Evolutionary conservation across 1,284 basidiomycete species (phyloP).

Genomic region (Microbotryum saponariae): DNA sequence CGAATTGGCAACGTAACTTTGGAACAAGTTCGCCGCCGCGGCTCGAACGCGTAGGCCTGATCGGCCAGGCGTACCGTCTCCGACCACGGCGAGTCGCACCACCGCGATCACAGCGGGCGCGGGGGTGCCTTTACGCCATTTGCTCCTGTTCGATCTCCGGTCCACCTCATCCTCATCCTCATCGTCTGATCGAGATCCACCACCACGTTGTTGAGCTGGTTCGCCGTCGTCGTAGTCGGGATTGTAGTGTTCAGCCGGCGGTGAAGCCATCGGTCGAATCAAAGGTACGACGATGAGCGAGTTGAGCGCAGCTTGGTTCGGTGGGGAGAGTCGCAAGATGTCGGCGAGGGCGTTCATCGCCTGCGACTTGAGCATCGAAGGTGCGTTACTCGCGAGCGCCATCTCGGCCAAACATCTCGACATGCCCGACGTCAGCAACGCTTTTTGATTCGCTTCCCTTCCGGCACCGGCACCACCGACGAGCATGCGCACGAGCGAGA

Average conservation of each 20-base stretch:
- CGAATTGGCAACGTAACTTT: conserved; percentile 41
- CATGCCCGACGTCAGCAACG: conserved; percentile 53
- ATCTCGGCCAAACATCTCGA: conserved; percentile 80
- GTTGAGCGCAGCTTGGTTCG: conserved; percentile 49
- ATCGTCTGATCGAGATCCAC: not conserved
- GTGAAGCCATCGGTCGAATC: conserved; percentile 36
- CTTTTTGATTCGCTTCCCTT: conserved; percentile 41
- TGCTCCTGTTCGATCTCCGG: conserved; percentile 9
- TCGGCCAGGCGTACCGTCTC: conserved; percentile 39
- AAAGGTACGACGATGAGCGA: conserved; percentile 44
- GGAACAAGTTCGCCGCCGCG: conserved; percentile 46
- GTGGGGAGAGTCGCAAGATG: conserved; percentile 44
- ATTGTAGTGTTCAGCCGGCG: conserved; percentile 11
- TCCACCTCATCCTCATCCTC: not conserved
- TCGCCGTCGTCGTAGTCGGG: conserved; percentile 28
- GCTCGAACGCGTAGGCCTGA: conserved; percentile 41
- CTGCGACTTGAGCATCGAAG: conserved; percentile 75
- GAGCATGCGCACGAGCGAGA: conserved; percentile 61
- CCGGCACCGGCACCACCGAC: conserved; percentile 45
- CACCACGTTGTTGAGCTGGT: not conserved
- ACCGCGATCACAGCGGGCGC: conserved; percentile 44
- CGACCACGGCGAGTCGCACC: conserved; percentile 39
- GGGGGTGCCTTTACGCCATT: conserved; percentile 33
- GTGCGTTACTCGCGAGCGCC: conserved; percentile 83
- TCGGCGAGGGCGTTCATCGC: conserved; percentile 71